Base-by-base conservation (phyloP, 495 filamentous ascomycete genomes). In the Haplographium delicatum region DNA sequence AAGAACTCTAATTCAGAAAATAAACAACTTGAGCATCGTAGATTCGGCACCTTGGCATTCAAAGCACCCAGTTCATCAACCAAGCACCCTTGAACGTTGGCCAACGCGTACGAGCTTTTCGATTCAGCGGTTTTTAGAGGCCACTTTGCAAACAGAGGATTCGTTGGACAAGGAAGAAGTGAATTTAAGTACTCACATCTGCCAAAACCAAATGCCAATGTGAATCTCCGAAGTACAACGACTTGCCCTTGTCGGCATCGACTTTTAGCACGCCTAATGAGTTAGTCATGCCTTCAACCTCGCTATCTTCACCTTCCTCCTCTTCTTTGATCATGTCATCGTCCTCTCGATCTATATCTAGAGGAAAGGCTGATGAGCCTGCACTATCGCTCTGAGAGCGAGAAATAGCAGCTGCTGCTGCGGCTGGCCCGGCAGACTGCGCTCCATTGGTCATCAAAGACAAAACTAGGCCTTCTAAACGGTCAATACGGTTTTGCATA, bases 401-500 rank as follows among this genome's bases (percentile, higher is more conserved):
- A 2, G 84, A 82, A 22, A 86, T 73, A 3, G 81, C 82, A 30
- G 82, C 79, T 43, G 75, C 66, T 8, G 82, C 79, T 13, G 75
- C 88, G 7, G 81, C 69, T 1, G 77, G 81, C 39, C 83, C 80
- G 64, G 72, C 79, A 53, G 81, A 66, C 57, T 78, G 74, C n/a
- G 71, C 68, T 41, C 89, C 90, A 67, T 90, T 91, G 56, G 90
- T 91, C 93, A 99, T 97, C 67, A 99, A 71, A 2, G 89, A 94
- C 44, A 99, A 67, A 45, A 99, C 93, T 62, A 99, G 71, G 44
- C 91, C 86, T 78, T 99, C 93, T 57, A 99, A 69, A 57, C 93
- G 84, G 71, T 99, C 89, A 68, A 99, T 99, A 64, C 93, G 86
- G 62, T 91, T 94, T 69, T 99, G 93, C 93, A 99, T 99, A 66